Evolutionary conservation across 164 flowering plant genomes (phyloP).

Genomic region (Akebia trifoliata): DNA sequence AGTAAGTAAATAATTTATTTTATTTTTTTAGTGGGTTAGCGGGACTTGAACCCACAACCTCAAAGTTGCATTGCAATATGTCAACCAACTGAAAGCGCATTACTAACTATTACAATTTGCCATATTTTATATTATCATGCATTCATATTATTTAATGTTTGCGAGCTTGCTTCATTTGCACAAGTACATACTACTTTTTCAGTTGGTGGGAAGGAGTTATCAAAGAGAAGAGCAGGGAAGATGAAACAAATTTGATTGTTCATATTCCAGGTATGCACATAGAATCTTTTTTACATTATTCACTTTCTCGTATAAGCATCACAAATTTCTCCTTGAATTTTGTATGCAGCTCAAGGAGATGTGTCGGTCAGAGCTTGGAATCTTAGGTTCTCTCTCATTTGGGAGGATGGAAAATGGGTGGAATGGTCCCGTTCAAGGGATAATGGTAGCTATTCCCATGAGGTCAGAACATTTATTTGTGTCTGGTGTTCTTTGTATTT

Average conservation of each 20-base stretch:
- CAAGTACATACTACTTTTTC: slow-evolving; percentile 17
- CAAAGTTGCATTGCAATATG: no score
- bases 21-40: no score
- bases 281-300: no score
- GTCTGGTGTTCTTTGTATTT: background rate
- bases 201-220: slow-evolving; percentile 96
- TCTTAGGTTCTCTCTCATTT: slow-evolving; percentile 69
- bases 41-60: no score
- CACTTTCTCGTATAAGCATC: no score
- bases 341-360: slow-evolving; percentile 69
- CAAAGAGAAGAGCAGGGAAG: slow-evolving; percentile 62
- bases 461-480: slow-evolving; percentile 27
- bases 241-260: slow-evolving; percentile 58
- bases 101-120: no score
- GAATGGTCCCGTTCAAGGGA: slow-evolving; percentile 47
- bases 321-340: no score
- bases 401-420: slow-evolving; percentile 85
- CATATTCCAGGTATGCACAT: slow-evolving; percentile 81
- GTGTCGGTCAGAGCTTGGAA: slow-evolving; percentile 65
- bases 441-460: slow-evolving; percentile 27
- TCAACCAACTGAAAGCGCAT: no score
- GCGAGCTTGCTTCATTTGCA: slow-evolving; percentile 3
- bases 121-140: no score
- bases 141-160: no score
- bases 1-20: background rate